Conservation (phyloP, 2,329 filamentous ascomycete genomes). For the Cordyceps cicadae region DNA sequence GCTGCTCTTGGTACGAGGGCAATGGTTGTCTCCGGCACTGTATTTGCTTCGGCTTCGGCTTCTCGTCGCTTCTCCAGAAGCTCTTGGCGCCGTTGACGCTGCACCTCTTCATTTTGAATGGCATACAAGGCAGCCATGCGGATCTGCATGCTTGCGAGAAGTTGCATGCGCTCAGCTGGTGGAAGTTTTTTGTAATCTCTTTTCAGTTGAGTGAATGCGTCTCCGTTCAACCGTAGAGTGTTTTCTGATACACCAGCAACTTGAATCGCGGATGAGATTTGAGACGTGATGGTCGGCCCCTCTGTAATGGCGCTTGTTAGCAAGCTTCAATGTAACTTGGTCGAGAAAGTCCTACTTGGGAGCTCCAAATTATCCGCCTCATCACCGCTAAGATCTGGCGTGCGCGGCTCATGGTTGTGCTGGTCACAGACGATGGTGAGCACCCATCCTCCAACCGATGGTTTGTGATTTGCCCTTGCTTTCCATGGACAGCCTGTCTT, state of each 20-base stretch:
- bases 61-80: conserved; percentile 29
- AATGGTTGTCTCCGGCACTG: conserved; percentile 14
- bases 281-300: conserved; percentile 10
- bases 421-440: conserved; percentile 35
- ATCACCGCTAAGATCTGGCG: conserved; percentile 26
- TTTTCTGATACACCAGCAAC: conserved; percentile 32
- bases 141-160: conserved; percentile 33
- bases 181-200: conserved; percentile 35
- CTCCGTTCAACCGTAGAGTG: conserved; percentile 32
- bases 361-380: conserved; percentile 26
- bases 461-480: conserved; percentile 36
- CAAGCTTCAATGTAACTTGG: background rate
- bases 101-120: conserved; percentile 36
- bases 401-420: conserved; percentile 37
- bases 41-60: conserved; percentile 30
- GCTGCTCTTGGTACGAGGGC: conserved; percentile 17
- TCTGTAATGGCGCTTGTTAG: conserved; percentile 8
- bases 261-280: conserved; percentile 24
- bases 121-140: conserved; percentile 37
- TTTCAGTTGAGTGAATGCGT: conserved; percentile 37
- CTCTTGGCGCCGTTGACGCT: conserved; percentile 31
- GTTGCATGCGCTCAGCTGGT: conserved; percentile 30
- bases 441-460: conserved; percentile 33
- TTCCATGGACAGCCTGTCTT: conserved; percentile 40
- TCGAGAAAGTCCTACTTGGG: conserved; percentile 14